Percentiles rank a stretch among this genome's conserved stretches.
phyloP scores from a whole-genome alignment of 1,139 yeast species.

The Hemisphaericaspora lyxosophila region DNA sequence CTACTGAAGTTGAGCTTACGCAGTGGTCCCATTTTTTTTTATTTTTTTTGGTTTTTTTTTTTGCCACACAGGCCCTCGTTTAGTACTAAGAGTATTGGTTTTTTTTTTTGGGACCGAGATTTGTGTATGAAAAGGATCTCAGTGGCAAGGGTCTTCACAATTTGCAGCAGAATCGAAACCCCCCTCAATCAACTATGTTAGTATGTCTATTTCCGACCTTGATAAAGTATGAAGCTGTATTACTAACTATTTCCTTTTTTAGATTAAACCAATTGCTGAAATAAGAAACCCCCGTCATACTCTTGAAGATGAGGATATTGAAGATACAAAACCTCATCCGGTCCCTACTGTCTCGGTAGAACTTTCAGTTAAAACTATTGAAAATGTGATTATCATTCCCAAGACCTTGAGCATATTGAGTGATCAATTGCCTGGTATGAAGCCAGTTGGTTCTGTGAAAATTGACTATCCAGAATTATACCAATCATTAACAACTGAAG shows the following conservation, averaged over 20 bases:
- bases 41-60: slow-evolving; percentile 1
- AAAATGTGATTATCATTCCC: slow-evolving; percentile 29
- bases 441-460: slow-evolving; percentile 21
- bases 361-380: slow-evolving; percentile 8
- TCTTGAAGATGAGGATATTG: slow-evolving; percentile 45
- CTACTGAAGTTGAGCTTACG: too few relatives aligned
- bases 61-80: background rate
- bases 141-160: background rate
- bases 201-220: too few relatives aligned
- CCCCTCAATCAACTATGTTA: slow-evolving; percentile 5
- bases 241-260: slow-evolving; percentile 8
- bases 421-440: slow-evolving; percentile 20
- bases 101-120: background rate
- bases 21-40: slow-evolving; percentile 5
- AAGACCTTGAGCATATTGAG: slow-evolving; percentile 24
- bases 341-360: slow-evolving; percentile 19
- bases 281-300: slow-evolving; percentile 54
- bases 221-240: too few relatives aligned
- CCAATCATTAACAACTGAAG: slow-evolving; percentile 4
- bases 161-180: background rate
- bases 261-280: slow-evolving; percentile 61
- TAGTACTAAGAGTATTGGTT: background rate
- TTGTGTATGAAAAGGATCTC: background rate
- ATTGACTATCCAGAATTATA: slow-evolving; percentile 24
- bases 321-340: slow-evolving; percentile 16